Evolutionary conservation across 2,329 filamentous ascomycete genomes (phyloP).

Genomic region (Hypoxylon sp.): DNA sequence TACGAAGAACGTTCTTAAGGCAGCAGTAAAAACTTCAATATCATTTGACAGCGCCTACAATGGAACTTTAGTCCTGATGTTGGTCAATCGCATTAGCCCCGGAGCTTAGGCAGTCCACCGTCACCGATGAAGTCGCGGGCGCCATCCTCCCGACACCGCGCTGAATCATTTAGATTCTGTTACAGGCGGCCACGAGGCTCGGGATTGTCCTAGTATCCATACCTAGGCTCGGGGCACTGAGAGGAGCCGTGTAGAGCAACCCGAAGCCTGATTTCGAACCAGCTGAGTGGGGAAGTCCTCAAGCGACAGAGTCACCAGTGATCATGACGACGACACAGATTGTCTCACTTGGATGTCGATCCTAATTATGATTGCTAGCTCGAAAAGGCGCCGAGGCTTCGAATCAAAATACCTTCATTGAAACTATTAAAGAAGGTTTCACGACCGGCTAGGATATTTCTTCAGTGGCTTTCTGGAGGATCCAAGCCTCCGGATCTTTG

Average conservation of each 20-base stretch:
- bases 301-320: neutral
- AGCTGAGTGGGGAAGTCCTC: constrained; percentile 15
- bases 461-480: neutral
- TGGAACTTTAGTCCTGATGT: neutral
- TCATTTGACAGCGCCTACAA: neutral
- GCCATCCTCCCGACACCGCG: constrained; percentile 13
- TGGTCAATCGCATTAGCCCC: neutral
- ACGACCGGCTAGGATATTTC: neutral
- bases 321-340: neutral
- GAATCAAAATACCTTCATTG: constrained; percentile 3
- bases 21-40: constrained; percentile 8
- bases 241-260: neutral
- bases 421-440: neutral
- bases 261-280: neutral
- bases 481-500: neutral
- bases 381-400: neutral
- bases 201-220: neutral
- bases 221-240: neutral
- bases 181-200: neutral
- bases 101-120: constrained; percentile 9
- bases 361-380: constrained; percentile 1
- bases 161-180: neutral
- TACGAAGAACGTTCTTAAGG: constrained; percentile 13
- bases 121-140: constrained; percentile 1
- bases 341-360: constrained; percentile 1